These are phyloP conservation scores for Pholiota adiposa DNA, from an alignment of 1,284 basidiomycete species.

Conservation along the genomic window DNA sequence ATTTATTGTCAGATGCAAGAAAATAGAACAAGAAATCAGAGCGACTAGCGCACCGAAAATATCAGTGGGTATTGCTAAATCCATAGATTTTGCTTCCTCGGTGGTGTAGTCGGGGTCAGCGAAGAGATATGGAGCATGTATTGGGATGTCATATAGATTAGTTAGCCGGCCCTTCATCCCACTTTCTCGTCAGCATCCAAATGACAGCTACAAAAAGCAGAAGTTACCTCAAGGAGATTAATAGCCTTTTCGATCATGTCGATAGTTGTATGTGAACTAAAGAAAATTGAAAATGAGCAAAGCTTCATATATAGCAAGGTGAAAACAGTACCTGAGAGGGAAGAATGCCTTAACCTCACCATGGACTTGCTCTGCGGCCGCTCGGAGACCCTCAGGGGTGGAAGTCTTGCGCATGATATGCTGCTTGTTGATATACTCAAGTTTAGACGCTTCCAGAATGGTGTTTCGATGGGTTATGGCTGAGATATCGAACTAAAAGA, in stretches of 20 bases:
- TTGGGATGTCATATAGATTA: conserved; percentile 70
- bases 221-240: conserved; percentile 53
- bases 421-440: conserved; percentile 80
- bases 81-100: conserved; percentile 60
- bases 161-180: conserved; percentile 64
- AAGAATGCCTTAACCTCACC: conserved; percentile 52
- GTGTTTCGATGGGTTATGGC: conserved; percentile 77
- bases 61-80: conserved; percentile 43
- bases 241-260: conserved; percentile 66
- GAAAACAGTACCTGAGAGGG: conserved; percentile 35
- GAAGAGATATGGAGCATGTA: conserved; percentile 78
- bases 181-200: too few relatives aligned
- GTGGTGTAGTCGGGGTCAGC: conserved; percentile 62
- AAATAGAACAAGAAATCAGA: conserved; percentile 7
- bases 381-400: conserved; percentile 45
- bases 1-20: not conserved
- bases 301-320: not conserved
- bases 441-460: conserved; percentile 71
- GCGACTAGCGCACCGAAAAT: conserved; percentile 45
- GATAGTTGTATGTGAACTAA: conserved; percentile 51
- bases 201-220: not conserved
- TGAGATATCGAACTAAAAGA: conserved; percentile 68
- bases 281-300: not conserved
- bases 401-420: conserved; percentile 61
- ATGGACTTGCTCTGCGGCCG: conserved; percentile 54